Evolutionary conservation across 106 monocot species (phyloP).

Genomic region (Platanthera guangdongensis): DNA sequence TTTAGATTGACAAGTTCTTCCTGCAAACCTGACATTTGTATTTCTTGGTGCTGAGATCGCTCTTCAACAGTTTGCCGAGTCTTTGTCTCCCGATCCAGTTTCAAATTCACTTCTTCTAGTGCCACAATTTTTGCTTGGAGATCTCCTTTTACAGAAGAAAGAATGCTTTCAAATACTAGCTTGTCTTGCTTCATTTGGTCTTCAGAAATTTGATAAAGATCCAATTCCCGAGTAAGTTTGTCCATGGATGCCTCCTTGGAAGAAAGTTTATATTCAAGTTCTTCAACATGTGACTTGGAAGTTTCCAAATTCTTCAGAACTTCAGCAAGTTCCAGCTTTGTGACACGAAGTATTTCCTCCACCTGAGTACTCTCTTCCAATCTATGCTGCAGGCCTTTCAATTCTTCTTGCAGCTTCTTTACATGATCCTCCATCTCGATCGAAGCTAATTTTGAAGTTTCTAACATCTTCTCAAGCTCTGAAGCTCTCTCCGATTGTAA

Average conservation of each 20-base stretch:
- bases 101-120: slow-evolving; percentile 30
- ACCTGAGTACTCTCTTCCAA: slow-evolving; percentile 31
- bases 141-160: slow-evolving; percentile 41
- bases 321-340: slow-evolving; percentile 31
- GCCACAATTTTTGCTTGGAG: slow-evolving; percentile 33
- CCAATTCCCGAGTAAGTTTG: slow-evolving; percentile 51
- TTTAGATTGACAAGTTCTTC: slow-evolving; percentile 47
- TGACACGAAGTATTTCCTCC: slow-evolving; percentile 39
- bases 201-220: slow-evolving; percentile 42
- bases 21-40: slow-evolving; percentile 27
- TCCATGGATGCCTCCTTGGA: slow-evolving; percentile 34
- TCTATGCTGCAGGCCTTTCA: slow-evolving; percentile 29
- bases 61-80: slow-evolving; percentile 33
- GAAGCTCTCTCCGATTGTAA: slow-evolving; percentile 37
- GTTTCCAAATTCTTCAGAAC: slow-evolving; percentile 26
- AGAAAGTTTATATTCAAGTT: slow-evolving; percentile 45
- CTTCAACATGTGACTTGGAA: slow-evolving; percentile 52
- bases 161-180: slow-evolving; percentile 27
- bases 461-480: slow-evolving; percentile 43
- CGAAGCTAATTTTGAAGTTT: slow-evolving; percentile 29
- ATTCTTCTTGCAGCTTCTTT: slow-evolving; percentile 35
- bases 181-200: slow-evolving; percentile 46
- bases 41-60: slow-evolving; percentile 30
- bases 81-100: slow-evolving; percentile 43
- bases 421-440: slow-evolving; percentile 47